A percentile compares a stretch with the other conserved stretches of the same genome.
phyloP scores from a whole-genome alignment of 306 rosid species.

The Ceratonia siliqua region DNA sequence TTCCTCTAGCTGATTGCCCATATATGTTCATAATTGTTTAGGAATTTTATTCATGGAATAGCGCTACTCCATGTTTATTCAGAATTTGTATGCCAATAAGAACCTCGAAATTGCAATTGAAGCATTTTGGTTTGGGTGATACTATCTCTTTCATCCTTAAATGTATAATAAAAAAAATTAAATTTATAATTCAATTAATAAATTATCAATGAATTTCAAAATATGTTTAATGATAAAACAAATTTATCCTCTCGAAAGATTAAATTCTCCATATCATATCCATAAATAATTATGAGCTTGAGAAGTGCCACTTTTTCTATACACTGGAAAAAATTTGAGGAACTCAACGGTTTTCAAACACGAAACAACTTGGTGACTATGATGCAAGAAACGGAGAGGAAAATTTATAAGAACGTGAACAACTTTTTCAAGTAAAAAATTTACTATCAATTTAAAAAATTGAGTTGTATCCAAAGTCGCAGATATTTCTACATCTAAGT shows the following conservation, averaged over 20 bases:
- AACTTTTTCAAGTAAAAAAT: not conserved
- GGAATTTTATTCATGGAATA: too few species aligned
- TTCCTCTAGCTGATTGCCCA: slow-evolving; percentile 4
- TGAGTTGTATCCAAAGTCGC: slow-evolving; percentile 14
- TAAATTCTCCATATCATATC: too few species aligned
- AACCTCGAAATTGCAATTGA: too few species aligned
- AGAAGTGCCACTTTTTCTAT: not conserved
- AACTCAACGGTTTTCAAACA: not conserved
- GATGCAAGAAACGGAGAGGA: not conserved
- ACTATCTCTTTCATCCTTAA: too few species aligned
- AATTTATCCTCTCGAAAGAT: too few species aligned
- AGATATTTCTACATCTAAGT: slow-evolving; percentile 19
- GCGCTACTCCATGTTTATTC: too few species aligned
- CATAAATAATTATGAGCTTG: not conserved
- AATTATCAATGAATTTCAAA: too few species aligned
- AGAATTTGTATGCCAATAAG: not conserved
- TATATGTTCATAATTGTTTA: slow-evolving; percentile 5
- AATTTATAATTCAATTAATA: too few species aligned
- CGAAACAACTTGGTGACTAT: not conserved
- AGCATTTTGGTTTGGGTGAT: too few species aligned
- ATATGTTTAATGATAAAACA: too few species aligned
- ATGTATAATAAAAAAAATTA: too few species aligned
- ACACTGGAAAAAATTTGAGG: not conserved
- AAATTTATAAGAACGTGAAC: not conserved
- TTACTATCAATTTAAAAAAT: not conserved